Percentiles rank a stretch among this genome's conserved stretches.
Conservation (phyloP, 805 yeast genomes). For the Ogataea paraovalis region DNA sequence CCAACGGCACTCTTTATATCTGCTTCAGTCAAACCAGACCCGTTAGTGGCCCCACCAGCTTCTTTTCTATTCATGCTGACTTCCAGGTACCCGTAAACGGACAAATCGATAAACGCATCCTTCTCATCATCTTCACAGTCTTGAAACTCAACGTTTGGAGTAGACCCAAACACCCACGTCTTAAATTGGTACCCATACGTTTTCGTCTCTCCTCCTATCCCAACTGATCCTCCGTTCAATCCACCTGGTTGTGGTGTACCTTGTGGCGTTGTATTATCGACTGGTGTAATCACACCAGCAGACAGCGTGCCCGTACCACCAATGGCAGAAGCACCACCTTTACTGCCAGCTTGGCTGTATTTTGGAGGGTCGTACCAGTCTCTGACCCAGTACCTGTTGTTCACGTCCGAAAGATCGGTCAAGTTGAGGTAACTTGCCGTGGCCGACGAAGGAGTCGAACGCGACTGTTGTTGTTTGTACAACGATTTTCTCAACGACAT, state of each 20-base stretch:
- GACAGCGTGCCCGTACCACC: constrained; percentile 5
- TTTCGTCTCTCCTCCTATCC: constrained; percentile 5
- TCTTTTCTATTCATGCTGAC: constrained; percentile 10
- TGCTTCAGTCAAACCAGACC: constrained; percentile 28
- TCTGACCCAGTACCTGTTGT: constrained; percentile 29
- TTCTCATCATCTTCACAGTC: constrained; percentile 32
- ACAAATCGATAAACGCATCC: constrained; percentile 35
- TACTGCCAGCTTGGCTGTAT: constrained; percentile 8
- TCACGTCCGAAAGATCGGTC: constrained; percentile 12
- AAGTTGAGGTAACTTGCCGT: constrained; percentile 12
- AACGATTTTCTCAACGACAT: constrained; percentile 34
- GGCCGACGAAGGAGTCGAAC: constrained; percentile 22
- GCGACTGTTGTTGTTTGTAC: constrained; percentile 31
- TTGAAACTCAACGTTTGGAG: constrained; percentile 4
- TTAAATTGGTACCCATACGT: constrained; percentile 31
- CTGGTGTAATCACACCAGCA: constrained; percentile 20
- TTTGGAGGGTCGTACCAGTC: constrained; percentile 34
- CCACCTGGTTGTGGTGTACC: constrained; percentile 24
- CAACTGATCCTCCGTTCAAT: no score
- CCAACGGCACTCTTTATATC: constrained; percentile 42
- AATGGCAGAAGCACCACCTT: neutral
- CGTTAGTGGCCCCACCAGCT: constrained; percentile 7
- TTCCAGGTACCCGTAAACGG: constrained; percentile 28
- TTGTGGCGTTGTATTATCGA: constrained; percentile 25
- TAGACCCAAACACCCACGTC: constrained; percentile 29